These are phyloP conservation scores for Salix caprea DNA, from an alignment of 345 rosid genomes.

Conservation along the genomic window DNA sequence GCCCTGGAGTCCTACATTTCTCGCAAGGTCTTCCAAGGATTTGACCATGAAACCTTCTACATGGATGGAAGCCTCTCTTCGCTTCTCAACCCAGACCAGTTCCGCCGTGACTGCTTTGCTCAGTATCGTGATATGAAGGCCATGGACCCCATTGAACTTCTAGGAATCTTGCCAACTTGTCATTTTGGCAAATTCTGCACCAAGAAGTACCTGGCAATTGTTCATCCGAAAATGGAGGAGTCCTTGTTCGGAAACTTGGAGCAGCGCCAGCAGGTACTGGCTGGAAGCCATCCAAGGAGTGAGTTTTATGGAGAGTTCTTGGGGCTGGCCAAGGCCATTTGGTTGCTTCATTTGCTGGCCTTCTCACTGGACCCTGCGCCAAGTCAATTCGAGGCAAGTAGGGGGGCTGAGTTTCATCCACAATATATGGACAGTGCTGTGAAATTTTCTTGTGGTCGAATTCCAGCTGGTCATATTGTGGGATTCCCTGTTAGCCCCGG, in stretches of 20 bases:
- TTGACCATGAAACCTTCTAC: slow-evolving; percentile 90
- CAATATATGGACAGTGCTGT: slow-evolving; percentile 85
- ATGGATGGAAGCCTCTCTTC: slow-evolving; percentile 88
- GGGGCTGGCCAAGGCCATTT: slow-evolving; percentile 71
- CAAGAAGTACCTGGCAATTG: slow-evolving; percentile 69
- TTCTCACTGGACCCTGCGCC: slow-evolving; percentile 88
- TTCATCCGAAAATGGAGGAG: slow-evolving; percentile 93
- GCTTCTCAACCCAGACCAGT: slow-evolving; percentile 71
- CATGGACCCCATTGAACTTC: slow-evolving; percentile 86
- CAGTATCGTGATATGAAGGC: slow-evolving; percentile 90
- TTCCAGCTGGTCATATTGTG: slow-evolving; percentile 68
- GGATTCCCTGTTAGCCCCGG: slow-evolving; percentile 90
- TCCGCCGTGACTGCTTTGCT: slow-evolving; percentile 76
- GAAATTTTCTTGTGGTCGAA: slow-evolving; percentile 49
- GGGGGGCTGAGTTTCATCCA: slow-evolving; percentile 77
- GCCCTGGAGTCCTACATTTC: slow-evolving; percentile 78
- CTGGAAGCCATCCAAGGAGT: slow-evolving; percentile 75
- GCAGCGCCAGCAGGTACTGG: slow-evolving; percentile 57
- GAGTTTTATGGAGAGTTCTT: slow-evolving; percentile 80
- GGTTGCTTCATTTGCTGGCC: slow-evolving; percentile 92
- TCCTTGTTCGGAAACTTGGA: slow-evolving; percentile 83
- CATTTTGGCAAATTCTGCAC: slow-evolving; percentile 86
- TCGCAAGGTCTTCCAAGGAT: slow-evolving; percentile 72
- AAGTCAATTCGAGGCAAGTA: slow-evolving; percentile 72
- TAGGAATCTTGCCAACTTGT: slow-evolving; percentile 79